Percentiles rank a stretch among this genome's conserved stretches.
These are phyloP conservation scores for Forsythia suspensa DNA, from an alignment of 257 asterid genomes.

Conservation along the genomic window DNA sequence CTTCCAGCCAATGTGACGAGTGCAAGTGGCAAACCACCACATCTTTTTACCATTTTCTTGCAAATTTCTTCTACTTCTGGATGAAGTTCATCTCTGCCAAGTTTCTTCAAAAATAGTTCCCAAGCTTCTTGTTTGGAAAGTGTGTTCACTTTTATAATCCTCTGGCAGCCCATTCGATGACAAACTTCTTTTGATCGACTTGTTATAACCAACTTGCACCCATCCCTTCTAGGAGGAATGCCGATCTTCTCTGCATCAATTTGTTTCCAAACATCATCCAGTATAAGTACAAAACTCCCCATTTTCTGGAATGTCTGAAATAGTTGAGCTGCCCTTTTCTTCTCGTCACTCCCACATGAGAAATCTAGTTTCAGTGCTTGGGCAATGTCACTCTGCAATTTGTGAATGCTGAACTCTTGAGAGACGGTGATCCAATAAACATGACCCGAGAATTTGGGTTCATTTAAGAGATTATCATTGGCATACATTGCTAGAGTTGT, in stretches of 20 bases:
- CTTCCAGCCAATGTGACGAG: slow-evolving; percentile 20
- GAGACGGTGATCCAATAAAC: slow-evolving; percentile 22
- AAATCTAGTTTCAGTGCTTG: slow-evolving; percentile 10
- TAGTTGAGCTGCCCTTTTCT: slow-evolving; percentile 4
- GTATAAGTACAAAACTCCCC: slow-evolving; percentile 8
- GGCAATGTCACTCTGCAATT: slow-evolving; percentile 20
- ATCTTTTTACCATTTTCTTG: background rate
- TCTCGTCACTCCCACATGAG: background rate
- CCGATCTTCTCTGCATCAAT: slow-evolving; percentile 17
- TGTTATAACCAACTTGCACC: slow-evolving; percentile 22
- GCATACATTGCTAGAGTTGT: slow-evolving; percentile 15
- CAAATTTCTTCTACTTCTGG: background rate
- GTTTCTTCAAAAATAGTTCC: slow-evolving; percentile 7
- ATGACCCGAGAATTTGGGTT: slow-evolving; percentile 1
- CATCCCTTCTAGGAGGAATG: background rate
- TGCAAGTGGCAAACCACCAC: slow-evolving; percentile 22
- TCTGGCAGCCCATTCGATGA: slow-evolving; percentile 14
- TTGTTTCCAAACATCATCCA: slow-evolving; percentile 21
- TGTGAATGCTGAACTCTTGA: slow-evolving; percentile 6
- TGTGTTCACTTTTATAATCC: slow-evolving; percentile 7
- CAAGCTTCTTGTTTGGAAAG: slow-evolving; percentile 16
- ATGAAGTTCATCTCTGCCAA: background rate
- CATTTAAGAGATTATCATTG: slow-evolving; percentile 6
- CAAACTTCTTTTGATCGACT: slow-evolving; percentile 23
- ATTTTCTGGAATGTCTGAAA: background rate